A percentile compares a stretch with the other conserved stretches of the same genome.
phyloP scores from a whole-genome alignment of 768 basidiomycete genomes.

The Tylopilus rubrobrunneus region DNA sequence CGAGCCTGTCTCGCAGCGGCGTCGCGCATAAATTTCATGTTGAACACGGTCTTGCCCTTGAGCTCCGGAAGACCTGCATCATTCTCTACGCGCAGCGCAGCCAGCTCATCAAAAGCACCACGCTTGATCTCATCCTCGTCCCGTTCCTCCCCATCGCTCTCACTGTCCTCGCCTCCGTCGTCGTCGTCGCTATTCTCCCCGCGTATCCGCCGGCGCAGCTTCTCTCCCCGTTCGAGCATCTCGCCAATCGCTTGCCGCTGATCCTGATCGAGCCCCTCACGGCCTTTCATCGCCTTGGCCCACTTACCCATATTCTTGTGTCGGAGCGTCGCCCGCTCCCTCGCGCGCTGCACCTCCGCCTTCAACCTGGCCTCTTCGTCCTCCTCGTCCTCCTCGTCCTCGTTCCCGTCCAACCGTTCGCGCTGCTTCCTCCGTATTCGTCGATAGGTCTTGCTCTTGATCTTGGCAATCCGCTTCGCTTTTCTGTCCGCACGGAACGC shows the following conservation, averaged over 20 bases:
- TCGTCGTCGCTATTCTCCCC: constrained; percentile 56
- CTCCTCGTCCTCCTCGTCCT: constrained; percentile 24
- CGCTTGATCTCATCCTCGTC: constrained; percentile 52
- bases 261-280: constrained; percentile 64
- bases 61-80: constrained; percentile 21
- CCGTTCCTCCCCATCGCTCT: constrained; percentile 33
- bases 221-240: constrained; percentile 82
- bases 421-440: constrained; percentile 77
- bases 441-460: constrained; percentile 93
- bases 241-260: constrained; percentile 71
- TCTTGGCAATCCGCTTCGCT: constrained; percentile 88
- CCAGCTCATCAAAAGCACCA: constrained; percentile 76
- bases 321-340: constrained; percentile 82
- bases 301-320: constrained; percentile 89
- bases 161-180: constrained; percentile 47
- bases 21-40: constrained; percentile 99
- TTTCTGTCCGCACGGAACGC: constrained; percentile 92
- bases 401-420: constrained; percentile 53
- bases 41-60: constrained; percentile 70
- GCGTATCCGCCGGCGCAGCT: constrained; percentile 69
- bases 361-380: constrained; percentile 42
- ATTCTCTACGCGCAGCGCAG: constrained; percentile 41
- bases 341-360: constrained; percentile 75
- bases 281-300: constrained; percentile 71
- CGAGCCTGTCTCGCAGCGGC: constrained; percentile 67